Base-by-base conservation (phyloP, 768 basidiomycete species). In the Pholiota microspora region DNA sequence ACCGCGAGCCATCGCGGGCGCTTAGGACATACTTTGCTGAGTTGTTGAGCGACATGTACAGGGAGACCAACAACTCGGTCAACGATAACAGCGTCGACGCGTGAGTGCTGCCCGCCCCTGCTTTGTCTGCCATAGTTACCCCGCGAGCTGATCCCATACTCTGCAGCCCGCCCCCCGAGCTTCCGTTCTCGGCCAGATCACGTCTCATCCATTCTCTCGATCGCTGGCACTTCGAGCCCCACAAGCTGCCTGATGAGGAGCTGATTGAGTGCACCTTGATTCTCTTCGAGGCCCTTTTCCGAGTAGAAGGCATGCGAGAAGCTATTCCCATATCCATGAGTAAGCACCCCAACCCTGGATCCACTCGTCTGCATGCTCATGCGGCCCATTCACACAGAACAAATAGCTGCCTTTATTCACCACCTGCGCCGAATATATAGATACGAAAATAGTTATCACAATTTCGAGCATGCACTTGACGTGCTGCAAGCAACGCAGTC, bases 391-490 rank as follows among this genome's bases (percentile, higher is more conserved):
- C n/a, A 13, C 49, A 35, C 38, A 93, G 94, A 78, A 59, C 84
- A 87, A 71, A 79, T 98, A 59, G 80, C 83, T 16, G 71, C 82
- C 8, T 88, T 98, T 63, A 78, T 99, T 35, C 83, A 84, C 61
- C 92, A 96, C 59, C 81, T 98, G n/a, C 84, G 88, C n/a, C 83
- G 84, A 25, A 86, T 96, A 48, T 99, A 99, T 69, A 89, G 94
- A 57, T 79, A 82, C 49, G 85, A 87, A 54, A 98, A 98, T 72
- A 88, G 89, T 24, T 99, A 99, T 69, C 97, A 99, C 77, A 99
- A 98, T 66, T 98, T 96, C 67, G 86, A 92, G 57, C 97, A 99
- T 71, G 97, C 95, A 0, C 76, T 97, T 38, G 97, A 99, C 69
- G 97, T 98, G 13, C 80, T 98, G 18, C 97, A 99, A 66, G 94